Percentiles rank a stretch among this genome's conserved stretches.
phyloP scores from a whole-genome alignment of 352 stramenopile genomes.

The Pythium vanterpoolii region DNA sequence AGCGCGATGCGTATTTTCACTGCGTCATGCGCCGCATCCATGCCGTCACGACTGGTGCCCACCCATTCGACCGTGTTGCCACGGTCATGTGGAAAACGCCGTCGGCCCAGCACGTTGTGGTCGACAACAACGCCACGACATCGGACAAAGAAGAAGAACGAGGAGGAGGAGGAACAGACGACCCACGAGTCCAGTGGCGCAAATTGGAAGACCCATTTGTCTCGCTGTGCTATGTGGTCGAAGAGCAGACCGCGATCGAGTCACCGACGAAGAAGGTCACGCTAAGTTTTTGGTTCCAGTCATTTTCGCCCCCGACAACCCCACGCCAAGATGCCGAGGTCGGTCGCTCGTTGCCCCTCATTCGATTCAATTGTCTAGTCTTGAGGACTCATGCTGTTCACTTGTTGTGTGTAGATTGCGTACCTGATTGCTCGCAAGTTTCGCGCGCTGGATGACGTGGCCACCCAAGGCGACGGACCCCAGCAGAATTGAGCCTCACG shows the following conservation, averaged over 20 bases:
- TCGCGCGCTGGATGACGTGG: conserved; percentile 2
- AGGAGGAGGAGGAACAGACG: too few species aligned
- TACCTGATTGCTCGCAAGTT: conserved; percentile 10
- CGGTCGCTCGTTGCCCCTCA: not conserved
- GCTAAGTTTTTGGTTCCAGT: conserved; percentile 35
- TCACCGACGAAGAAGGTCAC: not conserved
- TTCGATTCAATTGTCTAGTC: not conserved
- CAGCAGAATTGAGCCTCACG: not conserved
- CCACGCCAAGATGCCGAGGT: conserved; percentile 9
- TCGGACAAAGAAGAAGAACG: not conserved
- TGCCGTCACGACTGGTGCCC: conserved; percentile 13
- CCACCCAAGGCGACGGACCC: not conserved
- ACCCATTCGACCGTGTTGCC: conserved; percentile 9
- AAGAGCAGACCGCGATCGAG: conserved; percentile 7
- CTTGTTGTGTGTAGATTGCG: conserved; percentile 12
- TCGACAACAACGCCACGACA: conserved; percentile 2
- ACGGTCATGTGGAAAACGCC: conserved; percentile 43
- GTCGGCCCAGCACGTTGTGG: conserved; percentile 24
- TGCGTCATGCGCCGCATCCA: conserved; percentile 32
- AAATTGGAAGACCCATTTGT: conserved; percentile 34
- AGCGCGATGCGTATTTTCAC: conserved; percentile 26
- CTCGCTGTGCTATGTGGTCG: conserved; percentile 32
- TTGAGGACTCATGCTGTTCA: conserved; percentile 1
- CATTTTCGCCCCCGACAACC: conserved; percentile 17
- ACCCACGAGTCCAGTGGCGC: conserved; percentile 25